Evolutionary conservation across 2,329 filamentous ascomycete genomes (phyloP).

Genomic region (Aspergillus hortae): DNA sequence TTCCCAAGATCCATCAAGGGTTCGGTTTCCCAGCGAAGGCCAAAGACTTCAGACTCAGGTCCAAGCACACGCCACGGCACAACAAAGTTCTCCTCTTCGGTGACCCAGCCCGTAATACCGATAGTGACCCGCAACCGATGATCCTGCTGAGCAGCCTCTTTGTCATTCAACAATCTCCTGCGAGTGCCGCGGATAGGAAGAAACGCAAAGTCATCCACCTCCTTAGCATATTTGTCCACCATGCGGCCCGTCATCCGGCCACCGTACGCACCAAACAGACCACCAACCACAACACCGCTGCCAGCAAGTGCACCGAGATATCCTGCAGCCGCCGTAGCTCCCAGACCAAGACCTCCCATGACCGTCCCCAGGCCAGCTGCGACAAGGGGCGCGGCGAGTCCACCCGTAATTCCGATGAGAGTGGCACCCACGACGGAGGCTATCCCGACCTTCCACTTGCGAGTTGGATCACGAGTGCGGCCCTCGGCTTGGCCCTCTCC

Average conservation of each 20-base stretch:
- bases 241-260: conserved; percentile 77
- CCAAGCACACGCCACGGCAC: conserved; percentile 77
- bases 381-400: conserved; percentile 72
- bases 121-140: conserved; percentile 77
- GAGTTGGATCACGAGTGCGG: conserved; percentile 62
- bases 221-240: conserved; percentile 81
- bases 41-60: conserved; percentile 71
- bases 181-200: conserved; percentile 63
- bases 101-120: conserved; percentile 78
- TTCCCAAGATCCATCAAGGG: conserved; percentile 73
- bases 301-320: conserved; percentile 78
- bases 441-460: conserved; percentile 78
- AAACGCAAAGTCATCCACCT: conserved; percentile 86
- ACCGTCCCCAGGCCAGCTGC: conserved; percentile 75
- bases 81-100: conserved; percentile 66
- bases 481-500: conserved; percentile 69
- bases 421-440: conserved; percentile 85
- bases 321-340: conserved; percentile 68
- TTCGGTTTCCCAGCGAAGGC: conserved; percentile 77
- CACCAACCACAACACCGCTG: conserved; percentile 74
- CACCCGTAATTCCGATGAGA: conserved; percentile 77
- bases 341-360: conserved; percentile 72
- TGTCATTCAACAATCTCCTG: conserved; percentile 44
- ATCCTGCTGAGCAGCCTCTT: conserved; percentile 46
- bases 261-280: conserved; percentile 88